Evolutionary conservation across 352 stramenopile species (phyloP), one percentile per base, ranked within the genome.

Genomic region (Globisporangium cystogenes): DNA sequence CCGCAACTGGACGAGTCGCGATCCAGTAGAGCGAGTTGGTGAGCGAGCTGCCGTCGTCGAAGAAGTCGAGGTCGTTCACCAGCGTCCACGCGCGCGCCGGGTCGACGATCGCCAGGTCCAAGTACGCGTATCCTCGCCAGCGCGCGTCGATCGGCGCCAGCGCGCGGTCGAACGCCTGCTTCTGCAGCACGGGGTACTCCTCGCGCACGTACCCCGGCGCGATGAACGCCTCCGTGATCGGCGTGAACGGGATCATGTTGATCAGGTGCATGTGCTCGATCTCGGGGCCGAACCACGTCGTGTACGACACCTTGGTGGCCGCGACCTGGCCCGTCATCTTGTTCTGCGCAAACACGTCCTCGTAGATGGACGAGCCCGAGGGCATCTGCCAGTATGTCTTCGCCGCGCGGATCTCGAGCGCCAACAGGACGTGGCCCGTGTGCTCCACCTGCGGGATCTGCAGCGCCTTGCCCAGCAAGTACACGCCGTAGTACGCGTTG

Each of bases 401-500:
- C 11, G 93, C 90, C 23, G 91, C 90, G n/a, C 92, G 92, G 40
- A 97, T 83, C 78, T 99, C 95, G 40, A 95, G 82, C 12, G 94
- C 82, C 21, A 98, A 72, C 35, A 99, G 67, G 6, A 98, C 61
- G 36, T 91, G 78, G 18, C 90, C 82, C 65, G 96, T 98, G 67
- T 97, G 72, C 58, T 86, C 70, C n/a, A 96, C 61, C 31, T 78
- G 55, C 18, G 68, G 64, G 40, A 93, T 74, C 33, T 69, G 69
- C 51, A 92, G 74, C 15, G 84, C 79, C 53, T 87, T 82, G 65
- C 81, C 94, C 45, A 86, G 86, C 61, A 98, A 66, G 58, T 97
- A 98, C n/a, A 97, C 93, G 41, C 87, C 93, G 68, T 98, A 99
- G 76, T 99, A 99, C 45, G 92, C 94, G 76, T 99, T 98, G 29